A percentile compares a stretch with the other conserved stretches of the same genome.
phyloP scores from a whole-genome alignment of 1,284 basidiomycete species.

The Cryptococcus deneoformans region DNA sequence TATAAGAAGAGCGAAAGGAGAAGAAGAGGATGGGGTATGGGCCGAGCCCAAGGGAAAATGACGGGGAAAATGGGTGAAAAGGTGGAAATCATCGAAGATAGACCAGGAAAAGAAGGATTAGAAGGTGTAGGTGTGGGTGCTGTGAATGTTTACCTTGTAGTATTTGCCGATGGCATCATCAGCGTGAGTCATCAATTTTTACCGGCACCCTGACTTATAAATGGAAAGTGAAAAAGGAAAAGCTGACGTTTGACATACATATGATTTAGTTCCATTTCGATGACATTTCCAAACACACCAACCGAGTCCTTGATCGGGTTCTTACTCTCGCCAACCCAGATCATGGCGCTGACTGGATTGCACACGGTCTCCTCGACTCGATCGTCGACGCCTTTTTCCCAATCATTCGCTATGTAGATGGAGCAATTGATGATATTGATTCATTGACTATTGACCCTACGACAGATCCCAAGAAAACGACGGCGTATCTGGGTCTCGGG shows the following conservation, averaged over 20 bases:
- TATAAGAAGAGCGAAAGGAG: constrained; percentile 22
- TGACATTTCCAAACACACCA: constrained; percentile 82
- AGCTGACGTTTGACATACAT: no score
- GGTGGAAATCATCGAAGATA: constrained; percentile 58
- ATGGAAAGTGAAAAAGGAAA: no score
- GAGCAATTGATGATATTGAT: constrained; percentile 77
- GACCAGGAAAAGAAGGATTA: constrained; percentile 57
- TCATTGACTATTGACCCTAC: constrained; percentile 58
- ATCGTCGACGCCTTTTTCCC: constrained; percentile 95
- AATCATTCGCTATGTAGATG: constrained; percentile 75
- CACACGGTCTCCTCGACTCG: constrained; percentile 88
- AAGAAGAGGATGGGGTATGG: constrained; percentile 40
- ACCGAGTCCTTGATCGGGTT: constrained; percentile 71
- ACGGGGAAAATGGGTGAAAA: constrained; percentile 42
- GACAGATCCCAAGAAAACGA: constrained; percentile 22
- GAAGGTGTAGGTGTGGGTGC: constrained; percentile 66
- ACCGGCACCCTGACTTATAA: no score
- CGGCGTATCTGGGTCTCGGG: constrained; percentile 1
- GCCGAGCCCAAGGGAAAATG: constrained; percentile 29
- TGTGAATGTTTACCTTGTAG: constrained; percentile 82
- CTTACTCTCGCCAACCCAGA: constrained; percentile 54
- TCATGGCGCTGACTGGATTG: constrained; percentile 83
- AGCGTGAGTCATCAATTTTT: constrained; percentile 58
- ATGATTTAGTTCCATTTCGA: constrained; percentile 79
- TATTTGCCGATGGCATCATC: constrained; percentile 86